Evolutionary conservation across 108 stramenopile genomes (phyloP).

Genomic region (Seminavis robusta): DNA sequence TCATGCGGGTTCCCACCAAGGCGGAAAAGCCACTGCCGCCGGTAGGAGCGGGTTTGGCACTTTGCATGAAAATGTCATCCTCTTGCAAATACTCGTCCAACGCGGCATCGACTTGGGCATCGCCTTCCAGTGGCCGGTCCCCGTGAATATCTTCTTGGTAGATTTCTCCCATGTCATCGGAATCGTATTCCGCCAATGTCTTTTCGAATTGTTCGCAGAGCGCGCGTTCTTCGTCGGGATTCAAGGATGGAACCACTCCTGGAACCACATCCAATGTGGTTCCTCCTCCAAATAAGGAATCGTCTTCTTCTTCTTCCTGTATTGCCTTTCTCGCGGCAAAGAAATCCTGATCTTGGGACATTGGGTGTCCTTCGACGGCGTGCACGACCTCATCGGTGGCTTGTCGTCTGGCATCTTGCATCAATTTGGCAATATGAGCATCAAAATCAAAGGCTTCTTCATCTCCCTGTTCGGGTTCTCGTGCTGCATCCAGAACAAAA

Average conservation of each 20-base stretch:
- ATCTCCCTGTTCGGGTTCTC: slow-evolving; percentile 47
- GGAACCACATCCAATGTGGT: slow-evolving; percentile 15
- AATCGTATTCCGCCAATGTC: slow-evolving; percentile 88
- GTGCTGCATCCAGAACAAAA: slow-evolving; percentile 87
- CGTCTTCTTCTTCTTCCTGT: slow-evolving; percentile 28
- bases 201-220: slow-evolving; percentile 78
- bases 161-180: slow-evolving; percentile 68
- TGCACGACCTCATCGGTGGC: slow-evolving; percentile 26
- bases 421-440: slow-evolving; percentile 84
- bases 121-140: slow-evolving; percentile 66
- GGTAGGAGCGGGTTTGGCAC: slow-evolving; percentile 23
- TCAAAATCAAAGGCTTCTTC: slow-evolving; percentile 88
- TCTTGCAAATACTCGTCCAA: slow-evolving; percentile 81
- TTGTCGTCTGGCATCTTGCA: slow-evolving; percentile 75
- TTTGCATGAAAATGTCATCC: slow-evolving; percentile 79
- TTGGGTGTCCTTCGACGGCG: slow-evolving; percentile 5
- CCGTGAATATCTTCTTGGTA: slow-evolving; percentile 77
- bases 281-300: slow-evolving; percentile 37
- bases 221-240: slow-evolving; percentile 62
- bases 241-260: slow-evolving; percentile 37
- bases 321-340: slow-evolving; percentile 57
- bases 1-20: slow-evolving; percentile 67
- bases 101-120: slow-evolving; percentile 71
- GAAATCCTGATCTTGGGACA: slow-evolving; percentile 58
- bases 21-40: slow-evolving; percentile 80